Evolutionary conservation across 2,329 filamentous ascomycete genomes (phyloP), one percentile per base, ranked within the genome.

Genomic region (Venturia oleaginea): DNA sequence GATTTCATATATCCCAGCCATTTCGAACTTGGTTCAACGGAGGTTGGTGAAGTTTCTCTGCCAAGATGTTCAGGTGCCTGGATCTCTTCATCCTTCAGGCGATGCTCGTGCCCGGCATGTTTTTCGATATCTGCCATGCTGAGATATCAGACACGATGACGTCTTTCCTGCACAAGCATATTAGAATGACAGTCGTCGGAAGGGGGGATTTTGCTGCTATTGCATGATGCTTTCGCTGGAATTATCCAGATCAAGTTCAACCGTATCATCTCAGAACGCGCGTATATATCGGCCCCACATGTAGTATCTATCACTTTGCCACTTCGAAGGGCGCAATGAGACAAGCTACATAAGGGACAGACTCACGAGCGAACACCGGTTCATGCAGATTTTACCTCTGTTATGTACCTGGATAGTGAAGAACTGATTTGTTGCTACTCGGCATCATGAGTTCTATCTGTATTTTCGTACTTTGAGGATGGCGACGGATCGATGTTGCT

Each of bases 161-260:
- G 17, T n/a, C 15, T 34, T 57, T 34, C 30, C 51, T 57, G 19
- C 11, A 57, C 30, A 17, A 8, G 19, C 7, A 3, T 11, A 24
- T 62, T n/a, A 62, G 61, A 34, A 17, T 19, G 42, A 22, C 19
- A 42, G 27, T 4, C n/a, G 15, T 10, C 7, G 22, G 19, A 13
- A 38, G 13, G 19, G 51, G 62, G 54, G 59, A 10, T 15, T 15
- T 42, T 11, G 34, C 19, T 13, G 22, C 22, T 37, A 57, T 57
- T 30, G 55, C 54, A 62, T 62, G 55, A 64, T 64, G 34, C 63
- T 64, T 64, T 64, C 63, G 63, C 63, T 64, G 63, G 63, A 64
- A 61, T 64, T 64, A 61, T 64, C 63, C 63, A 64, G 63, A 64
- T 63, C 63, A 64, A 64, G 63, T 64, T 64, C 63, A 63, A 61